Percentiles rank a stretch among this genome's conserved stretches.
Conservation (phyloP, 2,329 filamentous ascomycete genomes). For the Albophoma yamanashiensis region DNA sequence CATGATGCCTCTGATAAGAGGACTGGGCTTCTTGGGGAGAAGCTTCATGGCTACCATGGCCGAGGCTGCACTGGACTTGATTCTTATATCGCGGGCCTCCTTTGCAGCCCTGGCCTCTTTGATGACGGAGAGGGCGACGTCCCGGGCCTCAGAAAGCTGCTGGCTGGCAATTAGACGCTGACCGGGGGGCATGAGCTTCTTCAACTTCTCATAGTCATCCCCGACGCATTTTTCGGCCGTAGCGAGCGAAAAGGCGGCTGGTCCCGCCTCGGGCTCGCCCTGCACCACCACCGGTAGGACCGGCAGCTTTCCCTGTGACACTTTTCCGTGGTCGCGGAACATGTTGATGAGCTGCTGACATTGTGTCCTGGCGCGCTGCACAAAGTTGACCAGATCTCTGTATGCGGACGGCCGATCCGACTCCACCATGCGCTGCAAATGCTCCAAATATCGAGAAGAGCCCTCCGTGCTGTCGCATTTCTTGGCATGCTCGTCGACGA, state of each 20-base stretch:
- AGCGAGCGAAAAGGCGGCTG: constrained; percentile 78
- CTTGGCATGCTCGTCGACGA: constrained; percentile 82
- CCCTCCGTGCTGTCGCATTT: constrained; percentile 33
- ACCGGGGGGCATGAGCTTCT: constrained; percentile 78
- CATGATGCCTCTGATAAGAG: constrained; percentile 94
- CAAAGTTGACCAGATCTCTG: constrained; percentile 78
- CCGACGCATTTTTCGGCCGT: constrained; percentile 82
- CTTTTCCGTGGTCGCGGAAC: constrained; percentile 84
- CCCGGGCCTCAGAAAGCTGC: constrained; percentile 66
- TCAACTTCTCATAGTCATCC: constrained; percentile 78
- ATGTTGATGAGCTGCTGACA: constrained; percentile 83
- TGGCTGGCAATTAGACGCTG: constrained; percentile 77
- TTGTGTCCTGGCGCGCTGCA: constrained; percentile 82
- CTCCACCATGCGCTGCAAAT: constrained; percentile 68
- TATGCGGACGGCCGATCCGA: constrained; percentile 73
- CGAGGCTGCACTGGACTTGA: constrained; percentile 77
- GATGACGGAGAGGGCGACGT: constrained; percentile 60
- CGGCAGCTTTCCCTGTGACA: constrained; percentile 65
- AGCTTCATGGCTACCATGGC: constrained; percentile 80
- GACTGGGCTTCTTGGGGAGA: constrained; percentile 86
- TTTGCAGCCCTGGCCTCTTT: constrained; percentile 72
- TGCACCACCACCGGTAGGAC: constrained; percentile 83
- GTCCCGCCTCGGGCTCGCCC: constrained; percentile 82
- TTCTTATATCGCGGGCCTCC: constrained; percentile 70
- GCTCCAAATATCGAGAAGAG: constrained; percentile 42